Evolutionary conservation across 352 stramenopile species (phyloP).

Genomic region (Phytophthora multivora): DNA sequence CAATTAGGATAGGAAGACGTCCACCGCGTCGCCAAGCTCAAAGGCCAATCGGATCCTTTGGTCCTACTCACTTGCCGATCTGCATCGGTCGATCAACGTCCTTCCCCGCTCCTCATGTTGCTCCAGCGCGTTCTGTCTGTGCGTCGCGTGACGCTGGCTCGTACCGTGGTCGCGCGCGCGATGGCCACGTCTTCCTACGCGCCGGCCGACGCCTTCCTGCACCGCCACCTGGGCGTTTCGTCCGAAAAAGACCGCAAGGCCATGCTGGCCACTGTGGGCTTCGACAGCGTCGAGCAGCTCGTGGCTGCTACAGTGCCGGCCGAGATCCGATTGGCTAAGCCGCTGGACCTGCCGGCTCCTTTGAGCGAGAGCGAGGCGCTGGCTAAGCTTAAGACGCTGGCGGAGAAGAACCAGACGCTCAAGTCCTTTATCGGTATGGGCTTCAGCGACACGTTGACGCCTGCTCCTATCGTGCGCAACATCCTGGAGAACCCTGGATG

Average conservation of each 20-base stretch:
- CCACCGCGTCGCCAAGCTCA: background rate
- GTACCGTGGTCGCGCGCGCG: slow-evolving; percentile 10
- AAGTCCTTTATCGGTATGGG: slow-evolving; percentile 98
- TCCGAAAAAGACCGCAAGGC: slow-evolving; percentile 83
- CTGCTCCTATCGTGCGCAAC: slow-evolving; percentile 96
- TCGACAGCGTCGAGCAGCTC: slow-evolving; percentile 93
- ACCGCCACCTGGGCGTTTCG: slow-evolving; percentile 88
- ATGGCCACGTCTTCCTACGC: slow-evolving; percentile 38
- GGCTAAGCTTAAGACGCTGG: slow-evolving; percentile 88
- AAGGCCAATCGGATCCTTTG: slow-evolving; percentile 16
- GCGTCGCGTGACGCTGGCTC: slow-evolving; percentile 22
- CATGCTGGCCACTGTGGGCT: slow-evolving; percentile 95
- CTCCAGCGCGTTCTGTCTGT: slow-evolving; percentile 26
- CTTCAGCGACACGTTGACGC: slow-evolving; percentile 97
- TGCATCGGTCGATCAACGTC: slow-evolving; percentile 7
- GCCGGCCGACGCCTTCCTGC: slow-evolving; percentile 67
- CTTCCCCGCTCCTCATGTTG: slow-evolving; percentile 12
- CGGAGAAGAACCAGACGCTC: slow-evolving; percentile 95
- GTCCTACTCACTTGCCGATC: slow-evolving; percentile 26
- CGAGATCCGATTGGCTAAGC: slow-evolving; percentile 86
- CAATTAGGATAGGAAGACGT: background rate
- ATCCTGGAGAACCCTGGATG: slow-evolving; percentile 99
- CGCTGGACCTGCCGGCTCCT: slow-evolving; percentile 67
- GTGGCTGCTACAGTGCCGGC: slow-evolving; percentile 94
- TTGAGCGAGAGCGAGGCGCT: slow-evolving; percentile 95